phyloP scores from a whole-genome alignment of 495 filamentous ascomycete species.

The Acidomyces sp. region DNA sequence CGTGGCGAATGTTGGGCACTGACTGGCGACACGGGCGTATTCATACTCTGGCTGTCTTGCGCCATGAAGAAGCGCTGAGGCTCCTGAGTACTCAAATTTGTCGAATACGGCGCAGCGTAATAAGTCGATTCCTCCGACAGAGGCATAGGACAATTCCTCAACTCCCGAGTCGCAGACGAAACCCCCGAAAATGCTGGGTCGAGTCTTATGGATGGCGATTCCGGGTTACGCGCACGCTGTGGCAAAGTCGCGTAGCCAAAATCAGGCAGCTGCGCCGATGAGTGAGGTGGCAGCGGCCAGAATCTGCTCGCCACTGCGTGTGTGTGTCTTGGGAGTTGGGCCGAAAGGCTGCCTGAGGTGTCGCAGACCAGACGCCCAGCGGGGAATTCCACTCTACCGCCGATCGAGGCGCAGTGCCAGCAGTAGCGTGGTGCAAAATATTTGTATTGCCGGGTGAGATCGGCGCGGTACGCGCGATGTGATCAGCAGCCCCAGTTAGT shows the following conservation, averaged over 20 bases:
- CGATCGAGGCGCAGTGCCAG: too few species aligned
- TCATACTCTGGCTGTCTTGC: neutral
- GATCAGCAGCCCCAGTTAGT: too few species aligned
- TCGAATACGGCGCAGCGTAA: neutral
- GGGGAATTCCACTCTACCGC: too few species aligned
- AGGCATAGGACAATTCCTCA: neutral
- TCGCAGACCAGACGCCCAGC: too few species aligned
- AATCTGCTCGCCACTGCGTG: neutral
- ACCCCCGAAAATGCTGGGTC: neutral
- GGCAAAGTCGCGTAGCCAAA: conserved; percentile 2
- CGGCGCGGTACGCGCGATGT: too few species aligned
- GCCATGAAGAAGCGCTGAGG: neutral
- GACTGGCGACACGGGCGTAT: neutral
- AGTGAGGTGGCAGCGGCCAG: neutral
- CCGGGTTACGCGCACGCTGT: conserved; percentile 2
- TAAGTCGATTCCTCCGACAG: neutral
- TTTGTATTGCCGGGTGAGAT: too few species aligned
- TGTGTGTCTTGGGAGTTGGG: neutral
- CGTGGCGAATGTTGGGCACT: conserved; percentile 5
- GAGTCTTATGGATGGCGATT: conserved; percentile 7
- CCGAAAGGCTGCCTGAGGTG: too few species aligned
- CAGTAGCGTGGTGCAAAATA: too few species aligned
- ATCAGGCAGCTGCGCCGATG: neutral
- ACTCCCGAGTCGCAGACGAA: too few species aligned
- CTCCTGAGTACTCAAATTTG: conserved; percentile 1